Evolutionary conservation across 1,139 yeast species (phyloP), one percentile per base, ranked within the genome.

Genomic region (Ogataea hybrid): DNA sequence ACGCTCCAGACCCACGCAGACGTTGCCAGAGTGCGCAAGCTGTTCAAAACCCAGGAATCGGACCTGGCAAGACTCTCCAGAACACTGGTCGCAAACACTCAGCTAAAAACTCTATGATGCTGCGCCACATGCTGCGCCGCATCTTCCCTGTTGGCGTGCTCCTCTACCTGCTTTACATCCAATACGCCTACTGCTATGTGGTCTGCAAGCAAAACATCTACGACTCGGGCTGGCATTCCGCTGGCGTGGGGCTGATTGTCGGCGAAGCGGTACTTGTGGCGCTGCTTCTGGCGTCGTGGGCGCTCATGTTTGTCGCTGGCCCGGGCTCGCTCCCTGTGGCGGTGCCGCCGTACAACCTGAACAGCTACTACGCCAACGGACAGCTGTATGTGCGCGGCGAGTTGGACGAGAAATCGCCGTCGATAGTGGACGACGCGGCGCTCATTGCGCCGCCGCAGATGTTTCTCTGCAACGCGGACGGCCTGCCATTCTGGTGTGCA

Each of bases 401-500:
- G 7, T 33, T 39, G n/a, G 43, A 41, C 7, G 22, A 28, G 7
- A 16, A 42, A 11, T 47, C 41, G 21, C 41, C 44, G 15, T 7
- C 14, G 15, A 6, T 29, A 6, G 43, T 40, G 16, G 39, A 28
- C 9, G 8, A 34, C 14, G 20, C 46, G 5, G 37, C 40, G 14
- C 39, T 50, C 28, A 25, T 54, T 39, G 39, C 57, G 39, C 22
- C 70, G 71, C 88, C 89, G 0, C 66, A 62, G 2, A 60, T 69
- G 30, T 84, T 82, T 56, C 58, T 69, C 15, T 80, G 87, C 57
- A 84, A 81, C 58, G 63, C 62, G 12, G 63, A 68, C 43, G 90
- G 92, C 0, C 74, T 67, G 45, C 90, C 90, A 0, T 64, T 63
- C 29, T 83, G 80, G 75, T 81, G 87, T 51, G 62, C 77, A 1